Conservation (phyloP, 2,329 filamentous ascomycete species). For the Claviceps humidiphila region DNA sequence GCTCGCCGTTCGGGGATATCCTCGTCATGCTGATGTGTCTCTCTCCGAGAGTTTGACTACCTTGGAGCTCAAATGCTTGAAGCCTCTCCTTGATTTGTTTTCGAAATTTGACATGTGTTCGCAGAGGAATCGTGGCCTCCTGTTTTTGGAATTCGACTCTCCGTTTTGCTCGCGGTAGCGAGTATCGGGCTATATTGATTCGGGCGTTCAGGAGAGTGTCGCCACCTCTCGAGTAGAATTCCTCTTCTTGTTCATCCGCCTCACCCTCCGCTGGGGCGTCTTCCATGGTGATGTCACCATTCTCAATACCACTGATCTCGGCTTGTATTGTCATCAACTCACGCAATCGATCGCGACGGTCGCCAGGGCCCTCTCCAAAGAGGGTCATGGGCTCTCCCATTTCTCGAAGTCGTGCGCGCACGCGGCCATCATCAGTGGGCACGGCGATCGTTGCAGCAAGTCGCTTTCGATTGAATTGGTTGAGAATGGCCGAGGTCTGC, state of each 20-base stretch:
- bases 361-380: slow-evolving; percentile 79
- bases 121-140: slow-evolving; percentile 71
- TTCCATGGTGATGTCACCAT: slow-evolving; percentile 47
- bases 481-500: slow-evolving; percentile 72
- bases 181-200: slow-evolving; percentile 68
- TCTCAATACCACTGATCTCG: slow-evolving; percentile 44
- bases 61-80: slow-evolving; percentile 76
- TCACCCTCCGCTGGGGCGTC: slow-evolving; percentile 47
- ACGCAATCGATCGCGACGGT: slow-evolving; percentile 75
- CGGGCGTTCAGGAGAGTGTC: slow-evolving; percentile 62
- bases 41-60: slow-evolving; percentile 84
- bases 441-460: slow-evolving; percentile 80
- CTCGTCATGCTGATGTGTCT: slow-evolving; percentile 83
- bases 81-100: slow-evolving; percentile 78
- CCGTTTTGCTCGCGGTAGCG: slow-evolving; percentile 66
- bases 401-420: slow-evolving; percentile 68
- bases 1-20: slow-evolving; percentile 73
- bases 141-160: slow-evolving; percentile 64
- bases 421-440: slow-evolving; percentile 82
- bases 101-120: slow-evolving; percentile 84
- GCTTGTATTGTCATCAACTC: slow-evolving; percentile 64
- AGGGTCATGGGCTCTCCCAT: slow-evolving; percentile 88
- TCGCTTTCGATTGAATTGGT: slow-evolving; percentile 83
- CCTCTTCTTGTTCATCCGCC: slow-evolving; percentile 67
- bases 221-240: slow-evolving; percentile 85